A percentile compares a stretch with the other conserved stretches of the same genome.
These are phyloP conservation scores for Botryobasidium botryosum DNA, from an alignment of 768 basidiomycete genomes.

Conservation along the genomic window DNA sequence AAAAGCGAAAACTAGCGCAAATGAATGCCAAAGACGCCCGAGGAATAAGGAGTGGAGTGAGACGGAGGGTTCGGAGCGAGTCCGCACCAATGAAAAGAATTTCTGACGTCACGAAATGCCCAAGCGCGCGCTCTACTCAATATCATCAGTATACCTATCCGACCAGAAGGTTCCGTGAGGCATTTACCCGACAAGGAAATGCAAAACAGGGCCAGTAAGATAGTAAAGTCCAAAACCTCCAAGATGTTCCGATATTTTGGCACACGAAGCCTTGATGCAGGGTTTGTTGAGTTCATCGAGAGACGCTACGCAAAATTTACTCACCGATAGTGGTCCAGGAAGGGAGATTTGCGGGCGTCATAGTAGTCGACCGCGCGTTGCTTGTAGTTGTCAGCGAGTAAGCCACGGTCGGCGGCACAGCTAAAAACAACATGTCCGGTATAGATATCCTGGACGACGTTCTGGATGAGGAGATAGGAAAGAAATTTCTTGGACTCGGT, in stretches of 20 bases:
- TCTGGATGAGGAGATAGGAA: slow-evolving; percentile 67
- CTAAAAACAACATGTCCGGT: slow-evolving; percentile 30
- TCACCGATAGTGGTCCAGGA: slow-evolving; percentile 80
- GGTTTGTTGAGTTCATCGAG: slow-evolving; percentile 22
- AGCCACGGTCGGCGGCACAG: slow-evolving; percentile 36
- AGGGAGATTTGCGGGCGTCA: slow-evolving; percentile 43
- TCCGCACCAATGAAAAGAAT: slow-evolving; percentile 35
- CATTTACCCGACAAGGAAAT: slow-evolving; percentile 57
- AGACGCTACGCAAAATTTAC: slow-evolving; percentile 4
- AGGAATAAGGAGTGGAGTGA: neutral
- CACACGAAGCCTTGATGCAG: too few species aligned
- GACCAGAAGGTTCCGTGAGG: too few species aligned
- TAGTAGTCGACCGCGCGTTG: slow-evolving; percentile 57
- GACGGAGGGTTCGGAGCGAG: neutral
- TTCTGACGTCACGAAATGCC: slow-evolving; percentile 43
- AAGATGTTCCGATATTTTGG: slow-evolving; percentile 63
- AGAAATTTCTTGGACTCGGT: slow-evolving; percentile 74
- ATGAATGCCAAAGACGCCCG: neutral
- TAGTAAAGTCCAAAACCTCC: slow-evolving; percentile 61
- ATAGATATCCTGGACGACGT: slow-evolving; percentile 76
- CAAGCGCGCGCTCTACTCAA: too few species aligned
- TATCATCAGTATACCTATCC: too few species aligned
- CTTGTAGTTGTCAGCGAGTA: slow-evolving; percentile 86
- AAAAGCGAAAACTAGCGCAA: slow-evolving; percentile 44
- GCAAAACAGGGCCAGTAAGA: slow-evolving; percentile 51